Evolutionary conservation across 78 protist species (phyloP).

Genomic region (Cavenderia fasciculata): DNA sequence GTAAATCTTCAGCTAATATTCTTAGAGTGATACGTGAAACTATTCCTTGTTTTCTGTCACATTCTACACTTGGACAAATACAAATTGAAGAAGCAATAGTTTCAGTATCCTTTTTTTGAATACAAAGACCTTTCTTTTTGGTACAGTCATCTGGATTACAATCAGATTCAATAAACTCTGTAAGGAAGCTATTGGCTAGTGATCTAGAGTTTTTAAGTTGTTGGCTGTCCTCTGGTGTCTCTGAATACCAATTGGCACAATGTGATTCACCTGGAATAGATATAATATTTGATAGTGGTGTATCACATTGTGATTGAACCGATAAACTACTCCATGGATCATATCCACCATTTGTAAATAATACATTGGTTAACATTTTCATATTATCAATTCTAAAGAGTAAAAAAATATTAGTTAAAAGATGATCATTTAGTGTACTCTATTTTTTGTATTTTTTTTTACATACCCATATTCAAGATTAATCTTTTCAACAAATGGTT

Average conservation of each 20-base stretch:
- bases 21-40: no score
- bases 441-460: neutral
- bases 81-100: constrained; percentile 17
- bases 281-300: constrained; percentile 20
- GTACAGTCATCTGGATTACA: constrained; percentile 23
- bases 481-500: constrained; percentile 41
- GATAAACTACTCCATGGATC: constrained; percentile 68
- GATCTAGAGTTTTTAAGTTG: constrained; percentile 17
- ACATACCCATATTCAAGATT: constrained; percentile 13
- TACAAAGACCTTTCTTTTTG: constrained; percentile 17
- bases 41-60: neutral
- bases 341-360: constrained; percentile 25
- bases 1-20: no score
- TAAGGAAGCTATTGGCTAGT: constrained; percentile 3
- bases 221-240: constrained; percentile 12
- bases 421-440: no score
- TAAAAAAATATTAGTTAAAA: neutral
- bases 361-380: constrained; percentile 11
- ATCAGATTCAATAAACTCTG: constrained; percentile 27
- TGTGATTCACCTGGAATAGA: constrained; percentile 56
- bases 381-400: constrained; percentile 19
- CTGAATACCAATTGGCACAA: constrained; percentile 68
- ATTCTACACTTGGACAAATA: neutral
- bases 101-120: constrained; percentile 17
- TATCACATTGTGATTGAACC: neutral